These are phyloP conservation scores for Pyrenochaeta sp. DNA, from an alignment of 2,329 filamentous ascomycete species.

Conservation along the genomic window DNA sequence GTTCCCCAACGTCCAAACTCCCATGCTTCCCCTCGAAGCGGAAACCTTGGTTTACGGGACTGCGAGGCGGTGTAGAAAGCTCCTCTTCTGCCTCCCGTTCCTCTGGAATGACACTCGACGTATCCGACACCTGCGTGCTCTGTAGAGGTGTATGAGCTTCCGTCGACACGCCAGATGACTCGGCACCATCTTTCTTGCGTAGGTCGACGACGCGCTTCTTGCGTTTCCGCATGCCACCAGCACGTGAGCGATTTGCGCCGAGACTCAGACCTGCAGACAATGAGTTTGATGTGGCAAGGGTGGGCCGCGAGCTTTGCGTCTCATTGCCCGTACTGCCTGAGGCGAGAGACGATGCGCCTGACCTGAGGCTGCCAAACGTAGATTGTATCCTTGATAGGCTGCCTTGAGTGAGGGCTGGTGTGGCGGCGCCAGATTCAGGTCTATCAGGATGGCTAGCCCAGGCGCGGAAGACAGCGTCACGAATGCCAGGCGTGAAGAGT, in stretches of 20 bases:
- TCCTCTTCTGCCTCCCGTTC: constrained; percentile 43
- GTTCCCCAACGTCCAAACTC: constrained; percentile 35
- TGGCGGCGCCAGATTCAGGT: constrained; percentile 61
- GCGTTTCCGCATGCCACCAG: constrained; percentile 74
- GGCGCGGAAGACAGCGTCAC: constrained; percentile 88
- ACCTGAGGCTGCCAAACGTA: constrained; percentile 58
- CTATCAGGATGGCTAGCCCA: constrained; percentile 84
- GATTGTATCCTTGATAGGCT: constrained; percentile 59
- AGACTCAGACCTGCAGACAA: constrained; percentile 69
- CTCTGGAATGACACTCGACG: constrained; percentile 52
- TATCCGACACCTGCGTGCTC: constrained; percentile 67
- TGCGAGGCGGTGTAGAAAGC: constrained; percentile 42
- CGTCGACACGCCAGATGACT: constrained; percentile 61
- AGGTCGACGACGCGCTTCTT: constrained; percentile 86
- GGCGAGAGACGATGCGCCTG: constrained; percentile 42
- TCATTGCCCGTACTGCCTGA: constrained; percentile 58
- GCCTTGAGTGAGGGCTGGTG: constrained; percentile 53
- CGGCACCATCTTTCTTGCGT: constrained; percentile 64
- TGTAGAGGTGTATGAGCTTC: constrained; percentile 58
- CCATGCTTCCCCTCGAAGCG: constrained; percentile 35
- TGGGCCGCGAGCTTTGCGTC: constrained; percentile 69
- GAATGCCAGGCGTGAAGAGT: constrained; percentile 88
- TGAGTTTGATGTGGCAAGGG: constrained; percentile 67
- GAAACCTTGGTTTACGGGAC: constrained; percentile 29
- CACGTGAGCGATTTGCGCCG: constrained; percentile 67